phyloP scores from a whole-genome alignment of 2,329 filamentous ascomycete genomes.

The Colletotrichum lupini region DNA sequence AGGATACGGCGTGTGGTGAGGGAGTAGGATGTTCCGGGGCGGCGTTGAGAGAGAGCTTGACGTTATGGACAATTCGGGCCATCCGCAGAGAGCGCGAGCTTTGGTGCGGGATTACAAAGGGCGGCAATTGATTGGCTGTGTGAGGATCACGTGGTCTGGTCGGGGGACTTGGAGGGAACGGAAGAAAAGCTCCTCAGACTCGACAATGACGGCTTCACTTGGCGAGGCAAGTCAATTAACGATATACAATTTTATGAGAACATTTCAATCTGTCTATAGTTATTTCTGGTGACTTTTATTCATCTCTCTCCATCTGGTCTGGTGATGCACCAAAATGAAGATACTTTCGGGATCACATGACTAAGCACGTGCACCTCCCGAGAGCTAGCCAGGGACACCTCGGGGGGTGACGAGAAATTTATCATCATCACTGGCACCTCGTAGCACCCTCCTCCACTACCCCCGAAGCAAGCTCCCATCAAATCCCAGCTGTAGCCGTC shows the following conservation, averaged over 20 bases:
- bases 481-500: constrained; percentile 12
- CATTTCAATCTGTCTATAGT: rapidly evolving
- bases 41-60: constrained; percentile 30
- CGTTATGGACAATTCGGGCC: constrained; percentile 31
- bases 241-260: rapidly evolving
- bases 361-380: constrained; percentile 12
- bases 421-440: constrained; percentile 36
- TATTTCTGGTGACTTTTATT: not conserved
- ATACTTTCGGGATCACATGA: constrained; percentile 10
- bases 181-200: constrained; percentile 8
- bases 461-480: constrained; percentile 19
- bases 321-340: not conserved
- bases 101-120: constrained; percentile 39
- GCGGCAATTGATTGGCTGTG: constrained; percentile 35
- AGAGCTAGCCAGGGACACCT: constrained; percentile 30
- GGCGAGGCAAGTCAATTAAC: not conserved
- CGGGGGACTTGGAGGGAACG: not conserved
- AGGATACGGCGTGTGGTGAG: not conserved
- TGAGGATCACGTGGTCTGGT: constrained; percentile 19
- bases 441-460: constrained; percentile 27
- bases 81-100: constrained; percentile 25
- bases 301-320: not conserved
- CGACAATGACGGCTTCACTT: constrained; percentile 19
- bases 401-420: constrained; percentile 38
- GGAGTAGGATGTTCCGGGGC: constrained; percentile 13